Evolutionary conservation across 306 rosid species (phyloP).

Genomic region (Rosa rugosa): DNA sequence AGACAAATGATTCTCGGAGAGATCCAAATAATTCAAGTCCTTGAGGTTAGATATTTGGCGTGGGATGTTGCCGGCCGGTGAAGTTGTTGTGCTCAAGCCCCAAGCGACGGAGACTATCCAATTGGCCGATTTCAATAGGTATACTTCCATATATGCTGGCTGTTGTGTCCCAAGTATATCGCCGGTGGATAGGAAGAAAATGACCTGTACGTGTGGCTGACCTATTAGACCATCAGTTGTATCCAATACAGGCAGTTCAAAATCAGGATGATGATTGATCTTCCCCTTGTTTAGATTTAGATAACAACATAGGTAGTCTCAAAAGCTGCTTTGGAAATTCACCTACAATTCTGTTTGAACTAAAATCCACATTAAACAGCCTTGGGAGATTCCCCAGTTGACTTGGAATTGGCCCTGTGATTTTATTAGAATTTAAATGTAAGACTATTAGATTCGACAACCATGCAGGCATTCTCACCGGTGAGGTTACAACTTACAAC

Average conservation of each 20-base stretch:
- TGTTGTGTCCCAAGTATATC: background rate
- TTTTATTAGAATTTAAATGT: background rate
- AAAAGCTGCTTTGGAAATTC: background rate
- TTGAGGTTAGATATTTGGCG: background rate
- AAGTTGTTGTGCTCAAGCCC: background rate
- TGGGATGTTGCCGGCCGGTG: background rate
- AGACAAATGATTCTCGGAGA: background rate
- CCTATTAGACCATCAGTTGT: too few relatives aligned
- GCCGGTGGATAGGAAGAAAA: background rate
- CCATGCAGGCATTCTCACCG: background rate
- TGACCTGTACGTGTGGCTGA: too few relatives aligned
- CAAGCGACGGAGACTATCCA: background rate
- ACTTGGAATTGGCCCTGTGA: background rate
- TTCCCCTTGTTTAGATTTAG: background rate
- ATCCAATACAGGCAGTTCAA: background rate
- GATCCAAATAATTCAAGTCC: background rate
- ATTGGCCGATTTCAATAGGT: background rate
- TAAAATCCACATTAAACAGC: background rate
- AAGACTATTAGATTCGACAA: background rate
- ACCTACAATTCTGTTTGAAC: background rate
- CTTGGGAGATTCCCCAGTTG: background rate
- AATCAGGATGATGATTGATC: background rate
- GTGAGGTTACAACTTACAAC: background rate
- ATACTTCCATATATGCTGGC: background rate
- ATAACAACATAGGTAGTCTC: background rate